These are phyloP conservation scores for Teratosphaeria nubilosa DNA, from an alignment of 2,329 filamentous ascomycete species.

Conservation along the genomic window DNA sequence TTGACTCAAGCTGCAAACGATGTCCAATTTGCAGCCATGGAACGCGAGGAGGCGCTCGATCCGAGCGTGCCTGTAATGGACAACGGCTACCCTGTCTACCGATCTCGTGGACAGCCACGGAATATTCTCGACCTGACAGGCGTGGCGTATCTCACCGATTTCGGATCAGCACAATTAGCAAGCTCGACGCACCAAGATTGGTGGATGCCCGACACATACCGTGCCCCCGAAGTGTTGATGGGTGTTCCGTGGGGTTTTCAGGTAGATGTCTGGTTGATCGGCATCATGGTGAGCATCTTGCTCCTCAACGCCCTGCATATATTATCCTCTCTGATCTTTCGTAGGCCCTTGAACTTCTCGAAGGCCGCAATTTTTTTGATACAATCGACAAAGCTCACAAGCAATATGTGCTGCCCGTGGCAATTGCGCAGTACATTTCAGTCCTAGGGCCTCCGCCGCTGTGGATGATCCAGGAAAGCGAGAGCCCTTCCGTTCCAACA, in stretches of 20 bases:
- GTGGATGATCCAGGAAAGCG: background rate
- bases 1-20: too few relatives aligned
- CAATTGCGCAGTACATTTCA: background rate
- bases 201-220: background rate
- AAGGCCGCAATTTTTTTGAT: background rate
- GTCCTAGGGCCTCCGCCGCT: background rate
- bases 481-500: background rate
- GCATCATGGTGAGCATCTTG: background rate
- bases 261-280: background rate
- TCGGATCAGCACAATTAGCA: background rate
- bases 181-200: background rate
- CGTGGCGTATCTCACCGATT: background rate
- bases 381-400: background rate
- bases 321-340: too few relatives aligned
- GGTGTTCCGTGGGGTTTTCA: background rate
- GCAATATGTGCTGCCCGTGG: background rate
- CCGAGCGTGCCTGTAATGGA: background rate
- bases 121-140: background rate
- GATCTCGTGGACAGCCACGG: background rate
- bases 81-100: background rate
- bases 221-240: background rate
- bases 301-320: too few relatives aligned
- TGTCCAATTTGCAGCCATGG: background rate
- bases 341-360: background rate
- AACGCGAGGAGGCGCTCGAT: background rate